Conservation (phyloP, 2,329 filamentous ascomycete genomes). For the Monilinia aucupariae region DNA sequence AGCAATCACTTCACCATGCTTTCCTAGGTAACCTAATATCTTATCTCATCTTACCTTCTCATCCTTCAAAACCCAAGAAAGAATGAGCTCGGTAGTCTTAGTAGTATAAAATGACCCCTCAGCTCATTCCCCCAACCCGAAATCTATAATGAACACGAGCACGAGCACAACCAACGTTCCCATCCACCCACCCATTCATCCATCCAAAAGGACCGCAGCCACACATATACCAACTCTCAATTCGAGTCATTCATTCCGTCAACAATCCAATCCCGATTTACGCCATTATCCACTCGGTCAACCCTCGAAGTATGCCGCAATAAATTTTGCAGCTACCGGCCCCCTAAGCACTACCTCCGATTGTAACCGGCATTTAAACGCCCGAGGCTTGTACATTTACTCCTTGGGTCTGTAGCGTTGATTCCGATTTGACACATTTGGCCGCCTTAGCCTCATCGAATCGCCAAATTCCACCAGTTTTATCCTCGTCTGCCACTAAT, state of each 20-base stretch:
- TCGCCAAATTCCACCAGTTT: slow-evolving; percentile 66
- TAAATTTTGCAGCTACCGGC: background rate
- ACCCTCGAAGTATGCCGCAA: background rate
- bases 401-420: slow-evolving; percentile 3
- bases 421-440: background rate
- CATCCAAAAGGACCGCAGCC: background rate
- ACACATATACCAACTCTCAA: background rate
- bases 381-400: background rate
- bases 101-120: background rate
- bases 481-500: slow-evolving; percentile 46
- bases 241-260: background rate
- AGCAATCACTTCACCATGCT: too few relatives aligned
- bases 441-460: slow-evolving; percentile 49
- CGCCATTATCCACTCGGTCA: slow-evolving; percentile 2
- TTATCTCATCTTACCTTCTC: background rate
- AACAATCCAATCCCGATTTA: slow-evolving; percentile 10
- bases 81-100: background rate
- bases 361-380: background rate
- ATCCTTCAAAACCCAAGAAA: background rate
- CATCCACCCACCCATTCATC: background rate
- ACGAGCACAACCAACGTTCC: background rate
- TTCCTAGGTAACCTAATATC: background rate
- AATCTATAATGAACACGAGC: background rate
- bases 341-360: background rate
- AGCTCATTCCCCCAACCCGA: background rate